phyloP scores from a whole-genome alignment of 2,329 filamentous ascomycete species.

The Cercospora zeina region DNA sequence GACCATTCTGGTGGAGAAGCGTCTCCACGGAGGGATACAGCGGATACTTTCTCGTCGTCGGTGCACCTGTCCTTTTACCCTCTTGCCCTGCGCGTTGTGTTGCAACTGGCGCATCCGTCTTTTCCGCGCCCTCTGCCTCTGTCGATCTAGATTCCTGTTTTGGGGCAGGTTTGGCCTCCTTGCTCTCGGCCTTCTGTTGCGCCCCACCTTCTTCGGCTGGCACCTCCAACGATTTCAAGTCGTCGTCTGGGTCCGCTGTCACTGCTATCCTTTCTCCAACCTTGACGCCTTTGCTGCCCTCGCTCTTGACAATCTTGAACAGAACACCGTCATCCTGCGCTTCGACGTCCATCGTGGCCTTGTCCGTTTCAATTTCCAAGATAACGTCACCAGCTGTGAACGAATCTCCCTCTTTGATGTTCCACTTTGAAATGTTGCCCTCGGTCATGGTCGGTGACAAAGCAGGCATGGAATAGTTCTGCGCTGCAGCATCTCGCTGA shows the following conservation, averaged over 20 bases:
- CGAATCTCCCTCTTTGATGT: constrained; percentile 80
- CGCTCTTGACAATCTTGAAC: constrained; percentile 74
- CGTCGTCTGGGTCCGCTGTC: constrained; percentile 77
- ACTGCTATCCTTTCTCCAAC: constrained; percentile 82
- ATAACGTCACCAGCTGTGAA: constrained; percentile 83
- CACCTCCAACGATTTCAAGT: constrained; percentile 71
- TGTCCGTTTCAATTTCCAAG: constrained; percentile 90
- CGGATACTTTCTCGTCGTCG: constrained; percentile 67
- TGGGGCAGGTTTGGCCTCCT: constrained; percentile 18
- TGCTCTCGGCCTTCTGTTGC: constrained; percentile 22
- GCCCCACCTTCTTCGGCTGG: constrained; percentile 62
- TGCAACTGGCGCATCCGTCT: constrained; percentile 18
- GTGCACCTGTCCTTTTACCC: constrained; percentile 45
- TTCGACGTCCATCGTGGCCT: constrained; percentile 93
- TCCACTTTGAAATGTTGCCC: constrained; percentile 83
- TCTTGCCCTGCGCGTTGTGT: constrained; percentile 22
- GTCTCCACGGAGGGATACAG: constrained; percentile 81
- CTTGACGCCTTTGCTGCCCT: constrained; percentile 73
- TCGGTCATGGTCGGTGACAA: constrained; percentile 93
- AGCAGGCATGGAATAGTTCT: constrained; percentile 89
- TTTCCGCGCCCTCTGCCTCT: constrained; percentile 17
- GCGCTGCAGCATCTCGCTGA: constrained; percentile 60
- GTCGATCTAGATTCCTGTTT: constrained; percentile 22
- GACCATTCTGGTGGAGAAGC: constrained; percentile 74
- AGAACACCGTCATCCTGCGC: constrained; percentile 85